phyloP scores from a whole-genome alignment of 768 basidiomycete genomes.

The Tulasnella sp. region DNA sequence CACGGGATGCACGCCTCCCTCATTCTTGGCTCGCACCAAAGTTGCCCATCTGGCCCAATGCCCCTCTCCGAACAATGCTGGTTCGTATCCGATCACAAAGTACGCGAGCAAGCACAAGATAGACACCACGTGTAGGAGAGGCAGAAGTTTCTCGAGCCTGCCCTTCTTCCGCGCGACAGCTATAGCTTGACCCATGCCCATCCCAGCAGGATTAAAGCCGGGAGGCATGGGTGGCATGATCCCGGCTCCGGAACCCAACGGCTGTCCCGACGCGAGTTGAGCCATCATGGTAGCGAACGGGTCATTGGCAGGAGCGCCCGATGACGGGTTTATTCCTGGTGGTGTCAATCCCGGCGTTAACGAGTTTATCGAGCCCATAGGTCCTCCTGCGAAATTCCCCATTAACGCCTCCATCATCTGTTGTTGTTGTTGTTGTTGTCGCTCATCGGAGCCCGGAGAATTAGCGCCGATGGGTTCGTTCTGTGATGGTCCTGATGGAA shows the following conservation, averaged over 20 bases:
- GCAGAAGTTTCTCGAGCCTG: slow-evolving; percentile 47
- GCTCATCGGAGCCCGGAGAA: slow-evolving; percentile 58
- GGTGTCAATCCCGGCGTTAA: slow-evolving; percentile 6
- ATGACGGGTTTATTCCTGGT: slow-evolving; percentile 10
- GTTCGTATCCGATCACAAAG: slow-evolving; percentile 59
- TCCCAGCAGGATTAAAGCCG: not conserved
- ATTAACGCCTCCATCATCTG: slow-evolving; percentile 60
- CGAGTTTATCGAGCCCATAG: not conserved
- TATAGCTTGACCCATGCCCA: slow-evolving; percentile 4
- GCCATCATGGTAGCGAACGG: slow-evolving; percentile 29
- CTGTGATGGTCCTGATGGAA: slow-evolving; percentile 19
- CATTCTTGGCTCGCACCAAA: slow-evolving; percentile 29
- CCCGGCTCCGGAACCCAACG: slow-evolving; percentile 10
- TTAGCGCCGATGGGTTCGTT: slow-evolving; percentile 25
- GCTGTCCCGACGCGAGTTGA: slow-evolving; percentile 17
- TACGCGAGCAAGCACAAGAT: slow-evolving; percentile 56
- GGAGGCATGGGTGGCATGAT: slow-evolving; percentile 19
- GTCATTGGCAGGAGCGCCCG: slow-evolving; percentile 17
- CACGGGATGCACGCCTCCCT: slow-evolving; percentile 44
- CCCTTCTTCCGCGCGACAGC: slow-evolving; percentile 26
- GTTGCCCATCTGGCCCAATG: slow-evolving; percentile 54
- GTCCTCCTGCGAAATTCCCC: slow-evolving; percentile 21
- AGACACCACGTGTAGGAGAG: slow-evolving; percentile 50
- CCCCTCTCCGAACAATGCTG: slow-evolving; percentile 30
- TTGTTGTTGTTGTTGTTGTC: no score